Conservation (phyloP, 371 early-diverging fungal genomes). For the Lichtheimia hyalospora region DNA sequence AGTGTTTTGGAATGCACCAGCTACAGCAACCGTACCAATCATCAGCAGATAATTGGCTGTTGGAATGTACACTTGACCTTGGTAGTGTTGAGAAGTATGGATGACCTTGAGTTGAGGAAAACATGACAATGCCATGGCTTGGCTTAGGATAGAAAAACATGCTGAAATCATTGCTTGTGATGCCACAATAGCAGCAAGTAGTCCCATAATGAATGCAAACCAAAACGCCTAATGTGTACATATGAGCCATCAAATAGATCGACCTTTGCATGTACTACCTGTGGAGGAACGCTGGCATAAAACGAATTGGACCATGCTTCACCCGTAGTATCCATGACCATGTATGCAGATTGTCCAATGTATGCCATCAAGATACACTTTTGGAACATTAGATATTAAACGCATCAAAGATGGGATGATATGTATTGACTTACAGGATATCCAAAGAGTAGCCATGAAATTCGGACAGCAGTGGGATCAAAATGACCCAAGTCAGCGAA, state of each 20-base stretch:
- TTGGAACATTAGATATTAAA: no score
- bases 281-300: conserved; percentile 18
- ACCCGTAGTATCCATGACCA: conserved; percentile 26
- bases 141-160: conserved; percentile 55
- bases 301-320: conserved; percentile 19
- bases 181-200: conserved; percentile 56
- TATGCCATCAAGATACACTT: conserved; percentile 28
- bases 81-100: conserved; percentile 39
- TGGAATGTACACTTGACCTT: conserved; percentile 59
- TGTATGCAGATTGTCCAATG: conserved; percentile 48
- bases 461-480: conserved; percentile 32
- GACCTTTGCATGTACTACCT: no score
- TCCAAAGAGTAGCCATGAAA: conserved; percentile 31
- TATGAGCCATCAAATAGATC: no score
- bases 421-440: conserved; percentile 23
- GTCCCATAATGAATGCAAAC: conserved; percentile 45
- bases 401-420: background rate
- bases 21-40: conserved; percentile 40
- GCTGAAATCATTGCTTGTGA: conserved; percentile 61
- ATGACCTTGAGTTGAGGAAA: conserved; percentile 52
- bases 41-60: conserved; percentile 46
- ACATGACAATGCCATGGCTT: conserved; percentile 53
- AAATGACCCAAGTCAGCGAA: conserved; percentile 61
- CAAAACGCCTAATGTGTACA: conserved; percentile 13
- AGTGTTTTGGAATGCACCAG: conserved; percentile 39